Evolutionary conservation across 2,329 filamentous ascomycete species (phyloP), one percentile per base, ranked within the genome.

Genomic region (Sporothrix euskadiensis): DNA sequence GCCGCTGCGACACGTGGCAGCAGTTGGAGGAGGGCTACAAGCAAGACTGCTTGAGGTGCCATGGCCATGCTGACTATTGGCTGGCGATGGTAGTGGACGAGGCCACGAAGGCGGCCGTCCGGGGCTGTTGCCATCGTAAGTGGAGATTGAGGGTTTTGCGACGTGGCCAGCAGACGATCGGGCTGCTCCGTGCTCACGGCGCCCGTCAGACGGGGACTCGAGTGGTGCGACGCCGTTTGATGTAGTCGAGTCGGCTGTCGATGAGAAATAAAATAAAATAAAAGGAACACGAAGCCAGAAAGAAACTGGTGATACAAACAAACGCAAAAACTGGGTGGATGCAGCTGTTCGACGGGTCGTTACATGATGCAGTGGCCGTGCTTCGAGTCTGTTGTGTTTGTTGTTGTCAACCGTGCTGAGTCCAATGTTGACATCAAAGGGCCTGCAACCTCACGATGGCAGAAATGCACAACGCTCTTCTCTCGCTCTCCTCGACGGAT

Each of bases 1-100:
- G 61, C 22, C 26, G 71, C 73, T 12, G 66, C 26, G 4, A 59
- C 22, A 3, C 69, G 66, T 41, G 74, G 69, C 44, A 74, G 69
- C 14, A 73, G 49, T 8, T 52, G 19, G 32, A 76, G 52, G 49
- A 73, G 41, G 44, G 69, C 69, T 10, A 69, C 73, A 35, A 74
- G 44, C n/a, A 74, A 9, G 2, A 56, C 47, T 4, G 66, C 47
- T n/a, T 49, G 68, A 5, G 72, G 68, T 1, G 16, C 47, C n/a
- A 69, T 35, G 30, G 22, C 39, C 22, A 52, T 49, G 44, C 3
- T 49, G 12, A 19, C 44, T 16, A 49, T 41, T 52, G 39, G 26
- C 61, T 35, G 59, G 19, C 26, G 56, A 14, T 32, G 65, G 56
- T 47, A n/a, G 4, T 16, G 30, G 14, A 61, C 44, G 19, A 71